These are phyloP conservation scores for Cryphonectria carpinicola DNA, from an alignment of 2,329 filamentous ascomycete species.

Conservation along the genomic window DNA sequence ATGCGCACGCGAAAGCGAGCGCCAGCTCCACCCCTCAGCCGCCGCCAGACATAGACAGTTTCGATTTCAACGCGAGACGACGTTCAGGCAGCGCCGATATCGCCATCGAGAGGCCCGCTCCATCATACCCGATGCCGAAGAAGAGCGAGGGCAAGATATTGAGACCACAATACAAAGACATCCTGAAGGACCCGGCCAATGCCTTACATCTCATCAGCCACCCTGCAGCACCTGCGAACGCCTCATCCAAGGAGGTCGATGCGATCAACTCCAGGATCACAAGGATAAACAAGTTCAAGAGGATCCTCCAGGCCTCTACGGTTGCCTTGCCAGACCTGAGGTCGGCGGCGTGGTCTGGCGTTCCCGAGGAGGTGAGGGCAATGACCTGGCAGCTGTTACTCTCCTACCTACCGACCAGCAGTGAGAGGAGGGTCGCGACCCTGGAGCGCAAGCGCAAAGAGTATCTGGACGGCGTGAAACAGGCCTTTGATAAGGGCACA, in stretches of 20 bases:
- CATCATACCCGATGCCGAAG: constrained; percentile 84
- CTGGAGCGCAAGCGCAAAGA: constrained; percentile 95
- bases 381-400: constrained; percentile 99
- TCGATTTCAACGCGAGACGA: constrained; percentile 39
- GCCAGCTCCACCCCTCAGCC: constrained; percentile 29
- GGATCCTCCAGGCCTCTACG: constrained; percentile 87
- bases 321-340: constrained; percentile 85
- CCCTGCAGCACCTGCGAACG: constrained; percentile 71
- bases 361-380: constrained; percentile 91
- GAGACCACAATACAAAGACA: constrained; percentile 96
- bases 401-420: constrained; percentile 95
- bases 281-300: constrained; percentile 98
- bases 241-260: constrained; percentile 81
- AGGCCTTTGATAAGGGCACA: constrained; percentile 66
- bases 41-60: constrained; percentile 21
- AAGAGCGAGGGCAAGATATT: constrained; percentile 94
- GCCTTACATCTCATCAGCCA: constrained; percentile 93
- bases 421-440: constrained; percentile 85
- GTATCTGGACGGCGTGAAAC: constrained; percentile 88
- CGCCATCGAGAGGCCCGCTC: constrained; percentile 81
- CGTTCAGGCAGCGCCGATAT: constrained; percentile 92
- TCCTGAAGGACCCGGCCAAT: constrained; percentile 86
- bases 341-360: constrained; percentile 87
- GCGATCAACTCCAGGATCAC: constrained; percentile 85
- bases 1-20: constrained; percentile 45